Evolutionary conservation across 768 basidiomycete genomes (phyloP).

Genomic region (Lactarius hatsudake): DNA sequence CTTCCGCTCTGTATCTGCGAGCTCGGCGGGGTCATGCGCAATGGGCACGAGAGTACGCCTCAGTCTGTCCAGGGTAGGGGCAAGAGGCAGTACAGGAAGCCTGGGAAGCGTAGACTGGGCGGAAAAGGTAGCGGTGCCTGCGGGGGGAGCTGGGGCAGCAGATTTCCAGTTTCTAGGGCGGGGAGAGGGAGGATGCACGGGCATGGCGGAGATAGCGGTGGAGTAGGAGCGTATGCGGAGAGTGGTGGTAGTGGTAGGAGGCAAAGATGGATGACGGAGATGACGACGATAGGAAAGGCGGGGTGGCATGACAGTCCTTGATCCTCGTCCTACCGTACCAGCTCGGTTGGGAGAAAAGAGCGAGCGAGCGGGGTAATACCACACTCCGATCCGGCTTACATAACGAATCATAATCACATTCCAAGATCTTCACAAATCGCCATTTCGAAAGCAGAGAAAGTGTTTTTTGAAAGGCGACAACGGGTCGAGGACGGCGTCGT

Average conservation of each 20-base stretch:
- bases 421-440: not conserved
- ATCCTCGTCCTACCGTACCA: not conserved
- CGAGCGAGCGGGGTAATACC: not conserved
- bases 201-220: not conserved
- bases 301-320: not conserved
- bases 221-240: not conserved
- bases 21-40: conserved; percentile 61
- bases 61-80: conserved; percentile 62
- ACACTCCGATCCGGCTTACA: not conserved
- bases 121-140: conserved; percentile 58
- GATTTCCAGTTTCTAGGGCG: conserved; percentile 69
- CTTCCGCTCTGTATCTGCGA: conserved; percentile 49
- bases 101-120: conserved; percentile 60
- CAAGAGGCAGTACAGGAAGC: conserved; percentile 74
- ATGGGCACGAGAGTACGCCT: conserved; percentile 72
- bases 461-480: not conserved
- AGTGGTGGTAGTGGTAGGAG: not conserved
- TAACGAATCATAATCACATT: not conserved
- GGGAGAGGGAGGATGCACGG: conserved; percentile 23
- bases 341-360: not conserved
- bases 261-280: not conserved
- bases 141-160: conserved; percentile 53
- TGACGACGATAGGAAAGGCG: not conserved
- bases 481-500: not conserved
- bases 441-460: not conserved